These are phyloP conservation scores for Aspergillus sclerotioniger DNA, from an alignment of 495 filamentous ascomycete genomes.

Conservation along the genomic window DNA sequence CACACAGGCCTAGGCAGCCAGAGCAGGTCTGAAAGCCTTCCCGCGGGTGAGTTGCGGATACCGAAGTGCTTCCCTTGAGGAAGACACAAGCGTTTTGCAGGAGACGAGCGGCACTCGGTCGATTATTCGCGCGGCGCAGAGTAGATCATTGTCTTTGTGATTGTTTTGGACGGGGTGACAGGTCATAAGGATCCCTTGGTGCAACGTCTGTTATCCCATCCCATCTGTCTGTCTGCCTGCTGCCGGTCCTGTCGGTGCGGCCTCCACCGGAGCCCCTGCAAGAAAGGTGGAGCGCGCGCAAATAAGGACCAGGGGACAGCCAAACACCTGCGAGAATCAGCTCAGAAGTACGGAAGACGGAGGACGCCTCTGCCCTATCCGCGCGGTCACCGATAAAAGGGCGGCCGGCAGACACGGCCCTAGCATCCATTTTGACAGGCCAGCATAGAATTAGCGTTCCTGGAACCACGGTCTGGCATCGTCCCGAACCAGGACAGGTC, in stretches of 20 bases:
- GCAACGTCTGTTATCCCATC: neutral
- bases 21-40: neutral
- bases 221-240: neutral
- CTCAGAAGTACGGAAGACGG: neutral
- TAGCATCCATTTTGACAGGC: neutral
- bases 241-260: neutral
- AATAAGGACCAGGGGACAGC: neutral
- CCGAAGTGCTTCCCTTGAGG: neutral
- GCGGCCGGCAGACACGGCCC: neutral
- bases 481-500: neutral
- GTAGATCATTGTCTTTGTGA: neutral
- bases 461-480: neutral
- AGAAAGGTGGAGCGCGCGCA: neutral
- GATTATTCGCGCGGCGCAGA: neutral
- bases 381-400: neutral
- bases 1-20: neutral
- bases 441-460: neutral
- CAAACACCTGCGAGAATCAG: neutral
- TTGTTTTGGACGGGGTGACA: neutral
- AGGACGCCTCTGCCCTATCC: neutral
- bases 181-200: neutral
- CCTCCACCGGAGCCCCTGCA: conserved; percentile 3
- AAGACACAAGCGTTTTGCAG: neutral
- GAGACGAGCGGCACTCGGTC: neutral
- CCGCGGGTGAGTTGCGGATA: neutral